Evolutionary conservation across 2,329 filamentous ascomycete species (phyloP).

Genomic region (Botrytis paeoniae): DNA sequence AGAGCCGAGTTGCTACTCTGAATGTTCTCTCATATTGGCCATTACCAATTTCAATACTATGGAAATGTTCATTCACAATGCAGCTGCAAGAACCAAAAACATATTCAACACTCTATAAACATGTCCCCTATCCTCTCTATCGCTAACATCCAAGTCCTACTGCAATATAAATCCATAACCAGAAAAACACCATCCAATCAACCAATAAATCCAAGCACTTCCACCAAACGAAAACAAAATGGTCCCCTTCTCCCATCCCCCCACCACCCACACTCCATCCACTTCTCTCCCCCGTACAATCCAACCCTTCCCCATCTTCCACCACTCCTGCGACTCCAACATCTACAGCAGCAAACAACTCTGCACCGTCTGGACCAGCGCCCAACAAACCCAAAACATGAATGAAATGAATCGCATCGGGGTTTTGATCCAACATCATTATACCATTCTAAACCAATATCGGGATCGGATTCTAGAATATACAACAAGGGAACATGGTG

Average conservation of each 20-base stretch:
- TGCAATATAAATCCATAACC: neutral
- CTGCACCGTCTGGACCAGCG: neutral
- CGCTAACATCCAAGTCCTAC: neutral
- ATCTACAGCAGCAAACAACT: neutral
- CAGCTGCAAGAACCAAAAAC: neutral
- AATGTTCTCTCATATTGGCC: neutral
- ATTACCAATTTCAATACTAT: neutral
- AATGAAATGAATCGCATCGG: neutral
- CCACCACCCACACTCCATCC: neutral
- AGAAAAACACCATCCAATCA: neutral
- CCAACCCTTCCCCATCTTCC: neutral
- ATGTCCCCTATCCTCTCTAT: neutral
- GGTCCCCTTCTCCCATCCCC: neutral
- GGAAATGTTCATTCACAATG: neutral
- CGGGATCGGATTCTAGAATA: neutral
- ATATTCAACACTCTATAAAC: neutral
- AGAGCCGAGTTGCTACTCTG: fast-evolving
- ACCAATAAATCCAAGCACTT: neutral
- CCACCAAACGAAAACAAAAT: neutral
- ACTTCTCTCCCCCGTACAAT: too few relatives aligned
- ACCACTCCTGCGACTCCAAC: neutral
- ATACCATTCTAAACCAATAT: neutral
- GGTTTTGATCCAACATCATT: neutral
- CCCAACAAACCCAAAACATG: neutral
- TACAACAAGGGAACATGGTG: neutral